Conservation (phyloP, 345 rosid genomes). For the Salix caprea region DNA sequence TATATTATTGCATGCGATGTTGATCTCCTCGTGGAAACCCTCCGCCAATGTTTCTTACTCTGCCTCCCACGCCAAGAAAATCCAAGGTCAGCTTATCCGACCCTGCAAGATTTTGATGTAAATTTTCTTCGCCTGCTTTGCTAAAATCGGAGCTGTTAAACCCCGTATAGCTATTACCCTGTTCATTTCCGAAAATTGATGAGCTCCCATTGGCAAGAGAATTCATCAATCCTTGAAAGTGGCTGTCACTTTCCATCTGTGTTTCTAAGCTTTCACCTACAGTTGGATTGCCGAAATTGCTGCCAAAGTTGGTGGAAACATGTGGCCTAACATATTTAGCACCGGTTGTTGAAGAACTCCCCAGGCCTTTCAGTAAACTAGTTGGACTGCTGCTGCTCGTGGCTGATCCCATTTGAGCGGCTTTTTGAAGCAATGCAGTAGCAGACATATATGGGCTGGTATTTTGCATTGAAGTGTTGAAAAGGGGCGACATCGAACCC, state of each 20-base stretch:
- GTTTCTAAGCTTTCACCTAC: not conserved
- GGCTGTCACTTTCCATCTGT: conserved; percentile 15
- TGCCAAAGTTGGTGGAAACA: conserved; percentile 8
- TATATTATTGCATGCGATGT: conserved; percentile 13
- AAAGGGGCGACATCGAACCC: not conserved
- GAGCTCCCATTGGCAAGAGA: conserved; percentile 16
- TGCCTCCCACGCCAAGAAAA: conserved; percentile 23
- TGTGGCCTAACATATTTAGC: conserved; percentile 7
- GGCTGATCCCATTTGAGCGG: conserved; percentile 24
- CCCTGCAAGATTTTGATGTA: conserved; percentile 12
- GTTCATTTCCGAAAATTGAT: conserved; percentile 11
- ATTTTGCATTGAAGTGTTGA: conserved; percentile 6
- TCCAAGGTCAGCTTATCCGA: conserved; percentile 18
- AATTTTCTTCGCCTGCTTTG: conserved; percentile 4
- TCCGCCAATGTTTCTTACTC: conserved; percentile 28
- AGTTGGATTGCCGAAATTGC: conserved; percentile 5
- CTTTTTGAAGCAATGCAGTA: conserved; percentile 23
- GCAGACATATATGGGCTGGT: conserved; percentile 19
- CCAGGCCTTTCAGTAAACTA: conserved; percentile 14
- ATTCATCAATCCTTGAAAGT: conserved; percentile 24
- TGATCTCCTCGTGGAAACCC: conserved; percentile 3
- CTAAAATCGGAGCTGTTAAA: conserved; percentile 3
- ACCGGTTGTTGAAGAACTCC: conserved; percentile 1
- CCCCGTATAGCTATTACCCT: conserved; percentile 8
- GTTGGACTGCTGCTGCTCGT: conserved; percentile 5